A percentile compares a stretch with the other conserved stretches of the same genome.
Evolutionary conservation across 2,329 filamentous ascomycete genomes (phyloP).

Genomic region (Sclerotinia subarctica): DNA sequence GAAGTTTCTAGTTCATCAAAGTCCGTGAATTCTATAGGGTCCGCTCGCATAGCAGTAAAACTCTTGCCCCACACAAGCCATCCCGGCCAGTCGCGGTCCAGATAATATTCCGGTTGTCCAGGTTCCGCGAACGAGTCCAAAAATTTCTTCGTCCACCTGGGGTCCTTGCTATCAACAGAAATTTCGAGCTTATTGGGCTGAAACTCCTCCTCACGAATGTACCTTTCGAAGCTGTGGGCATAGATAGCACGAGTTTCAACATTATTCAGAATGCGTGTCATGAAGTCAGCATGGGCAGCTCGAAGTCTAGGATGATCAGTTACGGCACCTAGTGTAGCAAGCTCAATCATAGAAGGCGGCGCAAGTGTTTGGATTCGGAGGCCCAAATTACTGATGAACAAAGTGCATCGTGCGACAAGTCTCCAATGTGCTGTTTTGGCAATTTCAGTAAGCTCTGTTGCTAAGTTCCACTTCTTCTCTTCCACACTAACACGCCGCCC

Average conservation of each 20-base stretch:
- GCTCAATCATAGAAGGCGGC: slow-evolving; percentile 74
- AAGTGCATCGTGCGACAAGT: slow-evolving; percentile 82
- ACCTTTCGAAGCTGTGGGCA: slow-evolving; percentile 82
- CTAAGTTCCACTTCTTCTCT: slow-evolving; percentile 74
- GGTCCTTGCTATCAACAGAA: slow-evolving; percentile 68
- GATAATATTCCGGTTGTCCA: slow-evolving; percentile 74
- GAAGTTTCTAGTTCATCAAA: slow-evolving; percentile 80
- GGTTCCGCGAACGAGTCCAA: slow-evolving; percentile 73
- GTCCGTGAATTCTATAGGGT: slow-evolving; percentile 59
- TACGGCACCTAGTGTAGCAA: slow-evolving; percentile 78
- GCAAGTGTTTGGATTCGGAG: slow-evolving; percentile 89
- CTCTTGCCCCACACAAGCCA: slow-evolving; percentile 95
- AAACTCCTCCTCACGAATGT: slow-evolving; percentile 74
- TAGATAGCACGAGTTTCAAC: slow-evolving; percentile 85
- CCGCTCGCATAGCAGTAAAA: slow-evolving; percentile 75
- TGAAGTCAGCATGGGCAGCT: slow-evolving; percentile 74
- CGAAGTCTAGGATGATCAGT: slow-evolving; percentile 87
- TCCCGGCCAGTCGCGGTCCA: slow-evolving; percentile 88
- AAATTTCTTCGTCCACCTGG: slow-evolving; percentile 74
- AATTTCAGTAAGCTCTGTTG: slow-evolving; percentile 74
- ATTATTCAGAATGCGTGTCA: slow-evolving; percentile 74
- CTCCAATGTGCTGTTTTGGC: slow-evolving; percentile 91
- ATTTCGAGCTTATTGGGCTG: slow-evolving; percentile 75
- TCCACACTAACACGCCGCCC: slow-evolving; percentile 76
- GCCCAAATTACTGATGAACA: slow-evolving; percentile 86